Percentiles rank a stretch among this genome's conserved stretches.
phyloP scores from a whole-genome alignment of 352 stramenopile genomes.

The Pythium volutum region DNA sequence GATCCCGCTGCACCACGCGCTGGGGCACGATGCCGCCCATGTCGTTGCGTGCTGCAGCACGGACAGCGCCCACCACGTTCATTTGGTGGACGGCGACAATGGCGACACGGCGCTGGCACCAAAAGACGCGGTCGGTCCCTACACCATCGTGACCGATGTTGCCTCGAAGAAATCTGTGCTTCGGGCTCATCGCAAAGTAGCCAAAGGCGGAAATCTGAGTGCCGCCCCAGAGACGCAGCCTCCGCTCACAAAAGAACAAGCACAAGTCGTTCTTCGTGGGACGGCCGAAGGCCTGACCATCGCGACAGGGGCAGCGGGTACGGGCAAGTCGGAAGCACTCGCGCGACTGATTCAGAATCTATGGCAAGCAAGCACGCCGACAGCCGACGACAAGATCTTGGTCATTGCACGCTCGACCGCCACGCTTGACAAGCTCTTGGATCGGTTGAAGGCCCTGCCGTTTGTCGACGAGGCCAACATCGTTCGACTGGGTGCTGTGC shows the following conservation, averaged over 20 bases:
- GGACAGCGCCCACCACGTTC: neutral
- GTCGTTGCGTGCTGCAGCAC: constrained; percentile 35
- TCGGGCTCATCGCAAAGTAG: constrained; percentile 26
- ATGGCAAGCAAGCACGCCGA: constrained; percentile 44
- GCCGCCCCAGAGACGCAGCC: neutral
- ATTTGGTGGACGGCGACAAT: constrained; percentile 37
- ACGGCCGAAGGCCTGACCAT: constrained; percentile 93
- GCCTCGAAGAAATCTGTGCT: constrained; percentile 31
- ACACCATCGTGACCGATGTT: constrained; percentile 48
- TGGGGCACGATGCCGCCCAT: constrained; percentile 45
- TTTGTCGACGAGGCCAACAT: constrained; percentile 82
- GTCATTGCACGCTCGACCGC: constrained; percentile 95
- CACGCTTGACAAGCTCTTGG: constrained; percentile 95
- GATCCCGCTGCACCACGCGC: constrained; percentile 38
- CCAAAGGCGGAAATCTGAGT: neutral
- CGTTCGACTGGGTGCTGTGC: constrained; percentile 70
- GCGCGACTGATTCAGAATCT: constrained; percentile 94
- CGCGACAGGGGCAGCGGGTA: constrained; percentile 75
- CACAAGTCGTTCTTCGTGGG: constrained; percentile 90
- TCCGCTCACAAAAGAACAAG: constrained; percentile 90
- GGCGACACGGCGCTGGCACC: constrained; percentile 28
- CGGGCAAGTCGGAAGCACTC: constrained; percentile 93
- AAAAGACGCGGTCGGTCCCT: constrained; percentile 41
- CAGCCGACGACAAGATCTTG: constrained; percentile 83
- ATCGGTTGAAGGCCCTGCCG: constrained; percentile 88